Percentiles rank a stretch among this genome's conserved stretches.
Evolutionary conservation across 2,329 filamentous ascomycete genomes (phyloP).

Genomic region (Huntiella bhutanensis): DNA sequence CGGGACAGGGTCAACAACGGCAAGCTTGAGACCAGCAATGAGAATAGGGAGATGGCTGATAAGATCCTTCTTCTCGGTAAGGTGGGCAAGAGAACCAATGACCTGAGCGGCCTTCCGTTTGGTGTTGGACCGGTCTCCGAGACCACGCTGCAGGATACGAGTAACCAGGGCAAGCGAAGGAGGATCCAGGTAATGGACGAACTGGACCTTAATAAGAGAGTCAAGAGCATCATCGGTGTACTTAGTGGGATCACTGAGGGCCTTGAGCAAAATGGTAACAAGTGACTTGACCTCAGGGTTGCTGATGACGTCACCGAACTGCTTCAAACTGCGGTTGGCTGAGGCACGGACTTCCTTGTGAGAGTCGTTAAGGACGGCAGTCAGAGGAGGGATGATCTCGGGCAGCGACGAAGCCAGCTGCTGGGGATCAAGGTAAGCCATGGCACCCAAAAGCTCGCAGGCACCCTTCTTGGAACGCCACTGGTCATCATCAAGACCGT

Average conservation of each 20-base stretch:
- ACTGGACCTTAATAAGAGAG: constrained; percentile 90
- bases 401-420: constrained; percentile 83
- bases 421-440: constrained; percentile 95
- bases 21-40: constrained; percentile 72
- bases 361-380: constrained; percentile 84
- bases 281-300: constrained; percentile 93
- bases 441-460: constrained; percentile 87
- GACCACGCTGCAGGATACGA: constrained; percentile 80
- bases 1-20: constrained; percentile 86
- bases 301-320: constrained; percentile 94
- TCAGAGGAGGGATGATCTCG: constrained; percentile 91
- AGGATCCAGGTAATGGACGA: constrained; percentile 94
- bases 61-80: constrained; percentile 91
- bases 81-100: constrained; percentile 89
- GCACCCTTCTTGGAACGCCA: constrained; percentile 98
- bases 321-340: constrained; percentile 88
- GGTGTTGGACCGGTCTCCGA: constrained; percentile 78
- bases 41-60: constrained; percentile 79
- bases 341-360: constrained; percentile 90
- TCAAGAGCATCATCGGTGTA: constrained; percentile 92
- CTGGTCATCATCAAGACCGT: constrained; percentile 83
- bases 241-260: constrained; percentile 90
- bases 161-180: constrained; percentile 89
- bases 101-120: constrained; percentile 95
- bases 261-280: constrained; percentile 81